Conservation (phyloP, 148 eudicot genomes). For the Arctostaphylos glauca region DNA sequence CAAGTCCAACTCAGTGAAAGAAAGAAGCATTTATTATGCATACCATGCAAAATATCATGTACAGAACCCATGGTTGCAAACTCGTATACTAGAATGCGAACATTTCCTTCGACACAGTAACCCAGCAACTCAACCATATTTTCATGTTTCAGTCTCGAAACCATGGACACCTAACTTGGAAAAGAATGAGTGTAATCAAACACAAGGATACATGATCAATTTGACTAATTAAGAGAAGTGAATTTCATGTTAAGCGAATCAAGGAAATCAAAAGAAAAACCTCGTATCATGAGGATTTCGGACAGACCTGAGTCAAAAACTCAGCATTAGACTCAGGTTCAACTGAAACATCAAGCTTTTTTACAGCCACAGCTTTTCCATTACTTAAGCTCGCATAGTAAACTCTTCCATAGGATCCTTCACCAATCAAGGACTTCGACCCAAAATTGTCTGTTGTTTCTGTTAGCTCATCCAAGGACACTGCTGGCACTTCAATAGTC, state of each 20-base stretch:
- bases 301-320: slow-evolving; percentile 74
- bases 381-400: slow-evolving; percentile 55
- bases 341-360: slow-evolving; percentile 69
- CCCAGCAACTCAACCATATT: slow-evolving; percentile 79
- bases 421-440: slow-evolving; percentile 74
- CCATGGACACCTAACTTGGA: slow-evolving; percentile 63
- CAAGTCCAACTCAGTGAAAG: not conserved
- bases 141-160: slow-evolving; percentile 74
- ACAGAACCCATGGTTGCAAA: slow-evolving; percentile 87
- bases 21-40: not conserved
- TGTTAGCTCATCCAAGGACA: slow-evolving; percentile 67
- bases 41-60: slow-evolving; percentile 86
- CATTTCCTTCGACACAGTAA: slow-evolving; percentile 70
- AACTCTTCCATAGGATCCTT: slow-evolving; percentile 91
- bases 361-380: slow-evolving; percentile 74
- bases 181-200: slow-evolving; percentile 2
- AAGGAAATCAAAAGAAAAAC: not conserved
- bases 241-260: not conserved
- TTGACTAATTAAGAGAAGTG: not conserved
- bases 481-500: slow-evolving; percentile 59
- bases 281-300: not conserved
- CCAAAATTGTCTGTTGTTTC: slow-evolving; percentile 81
- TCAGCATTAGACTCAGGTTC: slow-evolving; percentile 69
- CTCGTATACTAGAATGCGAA: slow-evolving; percentile 73
- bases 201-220: not conserved